Evolutionary conservation across 164 flowering plant genomes (phyloP).

Genomic region (Magnolia sinica): DNA sequence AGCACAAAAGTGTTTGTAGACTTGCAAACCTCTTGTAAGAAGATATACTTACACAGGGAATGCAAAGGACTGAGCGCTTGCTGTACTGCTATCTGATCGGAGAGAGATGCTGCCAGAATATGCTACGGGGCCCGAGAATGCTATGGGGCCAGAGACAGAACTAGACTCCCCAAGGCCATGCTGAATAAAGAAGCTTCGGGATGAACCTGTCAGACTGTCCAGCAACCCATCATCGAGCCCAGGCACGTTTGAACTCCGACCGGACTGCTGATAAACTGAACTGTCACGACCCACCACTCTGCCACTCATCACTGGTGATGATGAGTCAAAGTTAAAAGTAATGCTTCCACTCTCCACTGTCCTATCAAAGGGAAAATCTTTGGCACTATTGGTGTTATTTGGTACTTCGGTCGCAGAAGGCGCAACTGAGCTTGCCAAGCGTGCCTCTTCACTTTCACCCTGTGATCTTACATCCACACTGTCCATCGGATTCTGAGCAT

Average conservation of each 20-base stretch:
- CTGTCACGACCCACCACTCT: conserved; percentile 19
- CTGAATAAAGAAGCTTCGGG: conserved; percentile 28
- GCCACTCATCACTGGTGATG: conserved; percentile 19
- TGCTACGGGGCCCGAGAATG: conserved; percentile 51
- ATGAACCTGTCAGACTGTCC: conserved; percentile 23
- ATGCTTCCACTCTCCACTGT: conserved; percentile 40
- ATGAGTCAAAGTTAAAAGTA: conserved; percentile 38
- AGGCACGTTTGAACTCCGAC: conserved; percentile 15
- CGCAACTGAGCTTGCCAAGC: conserved; percentile 8
- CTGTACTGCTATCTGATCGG: conserved; percentile 41
- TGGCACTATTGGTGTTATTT: conserved; percentile 4
- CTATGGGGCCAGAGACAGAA: conserved; percentile 41
- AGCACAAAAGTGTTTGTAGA: background rate
- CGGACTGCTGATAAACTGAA: conserved; percentile 16
- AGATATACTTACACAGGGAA: conserved; percentile 47
- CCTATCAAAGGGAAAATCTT: conserved; percentile 22
- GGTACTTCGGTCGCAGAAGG: conserved; percentile 20
- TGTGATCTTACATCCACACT: conserved; percentile 15
- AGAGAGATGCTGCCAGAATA: conserved; percentile 56
- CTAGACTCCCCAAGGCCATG: conserved; percentile 42
- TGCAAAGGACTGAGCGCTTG: conserved; percentile 68
- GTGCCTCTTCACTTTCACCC: conserved; percentile 25
- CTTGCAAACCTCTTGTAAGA: no score
- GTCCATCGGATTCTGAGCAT: background rate
- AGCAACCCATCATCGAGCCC: conserved; percentile 28